Evolutionary conservation across 2,329 filamentous ascomycete genomes (phyloP).

Genomic region (Cercospora sp.): DNA sequence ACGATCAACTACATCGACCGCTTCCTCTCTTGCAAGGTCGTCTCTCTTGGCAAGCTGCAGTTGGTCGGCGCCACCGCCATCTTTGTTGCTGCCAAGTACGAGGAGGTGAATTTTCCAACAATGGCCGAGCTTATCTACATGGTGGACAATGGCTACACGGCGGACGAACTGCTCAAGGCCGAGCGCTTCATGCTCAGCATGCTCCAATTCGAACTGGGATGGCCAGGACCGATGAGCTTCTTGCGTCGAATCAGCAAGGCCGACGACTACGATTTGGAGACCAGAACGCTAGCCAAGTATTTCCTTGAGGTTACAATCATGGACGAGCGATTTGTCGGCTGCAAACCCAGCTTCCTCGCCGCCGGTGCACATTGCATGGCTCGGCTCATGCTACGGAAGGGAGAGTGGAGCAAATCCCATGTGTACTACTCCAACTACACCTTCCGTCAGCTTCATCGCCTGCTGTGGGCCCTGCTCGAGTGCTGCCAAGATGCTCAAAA

Average conservation of each 20-base stretch:
- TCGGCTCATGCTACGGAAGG: slow-evolving; percentile 84
- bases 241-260: slow-evolving; percentile 95
- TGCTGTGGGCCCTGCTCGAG: slow-evolving; percentile 77
- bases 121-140: slow-evolving; percentile 96
- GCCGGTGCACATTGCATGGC: slow-evolving; percentile 92
- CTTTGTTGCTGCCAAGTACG: slow-evolving; percentile 95
- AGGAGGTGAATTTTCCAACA: slow-evolving; percentile 97
- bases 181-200: slow-evolving; percentile 98
- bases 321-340: slow-evolving; percentile 95
- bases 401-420: slow-evolving; percentile 80
- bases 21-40: slow-evolving; percentile 90
- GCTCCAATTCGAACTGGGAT: slow-evolving; percentile 92
- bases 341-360: slow-evolving; percentile 84
- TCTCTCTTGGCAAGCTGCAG: slow-evolving; percentile 92
- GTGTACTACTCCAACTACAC: slow-evolving; percentile 95
- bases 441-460: slow-evolving; percentile 74
- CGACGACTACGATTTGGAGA: slow-evolving; percentile 95
- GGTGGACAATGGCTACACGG: slow-evolving; percentile 88
- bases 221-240: slow-evolving; percentile 99
- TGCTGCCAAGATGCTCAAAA: slow-evolving; percentile 79
- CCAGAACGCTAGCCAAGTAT: slow-evolving; percentile 93
- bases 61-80: slow-evolving; percentile 94
- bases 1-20: slow-evolving; percentile 97
- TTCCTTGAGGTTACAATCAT: slow-evolving; percentile 96
- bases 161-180: slow-evolving; percentile 92